phyloP scores from a whole-genome alignment of 2,329 filamentous ascomycete species.

The Penicillium crustosum region DNA sequence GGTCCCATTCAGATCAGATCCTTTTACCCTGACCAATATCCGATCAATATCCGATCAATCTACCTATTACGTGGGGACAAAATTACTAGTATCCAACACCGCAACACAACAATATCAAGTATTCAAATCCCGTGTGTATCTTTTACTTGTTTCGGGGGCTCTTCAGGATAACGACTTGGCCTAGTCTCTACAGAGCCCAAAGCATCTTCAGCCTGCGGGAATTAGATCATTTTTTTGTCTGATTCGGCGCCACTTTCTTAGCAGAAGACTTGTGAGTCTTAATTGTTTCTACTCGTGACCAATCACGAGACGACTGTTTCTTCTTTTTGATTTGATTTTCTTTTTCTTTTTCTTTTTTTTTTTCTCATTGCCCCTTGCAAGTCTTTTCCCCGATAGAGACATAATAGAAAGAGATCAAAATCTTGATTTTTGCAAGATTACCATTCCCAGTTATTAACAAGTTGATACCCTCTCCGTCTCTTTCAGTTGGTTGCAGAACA shows the following conservation, averaged over 20 bases:
- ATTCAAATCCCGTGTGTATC: not conserved
- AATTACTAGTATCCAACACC: not conserved
- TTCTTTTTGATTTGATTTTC: not conserved
- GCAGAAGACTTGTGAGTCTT: conserved; percentile 11
- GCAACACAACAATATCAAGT: not conserved
- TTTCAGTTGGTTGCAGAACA: not conserved
- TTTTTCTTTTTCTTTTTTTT: not conserved
- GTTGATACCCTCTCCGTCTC: not conserved
- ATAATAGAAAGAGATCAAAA: not conserved
- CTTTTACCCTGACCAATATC: not conserved
- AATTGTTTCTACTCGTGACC: conserved; percentile 16
- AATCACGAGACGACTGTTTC: conserved; percentile 21
- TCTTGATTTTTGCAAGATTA: not conserved
- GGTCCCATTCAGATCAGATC: conserved; percentile 11
- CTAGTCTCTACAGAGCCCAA: conserved; percentile 3
- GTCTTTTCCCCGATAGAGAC: not conserved
- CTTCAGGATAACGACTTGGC: not conserved
- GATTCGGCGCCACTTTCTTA: conserved; percentile 10
- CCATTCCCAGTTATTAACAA: not conserved
- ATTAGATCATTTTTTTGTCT: conserved; percentile 7
- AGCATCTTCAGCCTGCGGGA: conserved; percentile 8
- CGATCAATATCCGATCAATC: not conserved
- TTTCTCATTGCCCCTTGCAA: conserved; percentile 3
- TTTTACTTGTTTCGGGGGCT: conserved; percentile 4
- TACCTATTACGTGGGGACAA: not conserved